These are phyloP conservation scores for Tuber brumale DNA, from an alignment of 495 filamentous ascomycete genomes.

Conservation along the genomic window DNA sequence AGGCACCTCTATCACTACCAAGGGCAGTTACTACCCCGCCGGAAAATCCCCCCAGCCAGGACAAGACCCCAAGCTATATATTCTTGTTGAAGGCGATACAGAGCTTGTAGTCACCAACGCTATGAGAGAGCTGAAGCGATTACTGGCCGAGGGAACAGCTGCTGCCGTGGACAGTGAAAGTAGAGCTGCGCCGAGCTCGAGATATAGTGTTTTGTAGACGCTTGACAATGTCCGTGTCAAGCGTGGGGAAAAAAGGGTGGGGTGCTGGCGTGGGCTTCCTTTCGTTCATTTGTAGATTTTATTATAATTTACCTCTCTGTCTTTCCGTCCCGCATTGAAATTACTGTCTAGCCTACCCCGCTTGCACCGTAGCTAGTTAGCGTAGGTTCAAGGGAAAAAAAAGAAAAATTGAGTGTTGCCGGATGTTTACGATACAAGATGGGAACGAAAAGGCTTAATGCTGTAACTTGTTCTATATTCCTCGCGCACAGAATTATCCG, in stretches of 20 bases:
- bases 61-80: constrained; percentile 84
- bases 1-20: constrained; percentile 94
- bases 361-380: not conserved
- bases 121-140: constrained; percentile 79
- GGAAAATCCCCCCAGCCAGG: constrained; percentile 72
- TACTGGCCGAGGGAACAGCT: constrained; percentile 87
- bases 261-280: not conserved
- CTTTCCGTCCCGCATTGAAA: not conserved
- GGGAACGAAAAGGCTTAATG: not conserved
- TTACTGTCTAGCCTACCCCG: not conserved
- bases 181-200: constrained; percentile 69
- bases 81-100: constrained; percentile 94
- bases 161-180: constrained; percentile 80
- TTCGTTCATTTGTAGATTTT: not conserved
- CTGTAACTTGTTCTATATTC: not conserved
- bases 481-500: not conserved
- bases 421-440: not conserved
- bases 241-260: not conserved
- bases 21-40: constrained; percentile 77
- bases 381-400: not conserved
- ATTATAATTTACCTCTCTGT: not conserved
- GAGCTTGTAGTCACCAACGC: constrained; percentile 86
- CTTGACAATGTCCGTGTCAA: not conserved
- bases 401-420: not conserved
- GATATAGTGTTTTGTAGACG: constrained; percentile 77